phyloP scores from a whole-genome alignment of 208 protist species.

The Leishmania guyanensis region DNA sequence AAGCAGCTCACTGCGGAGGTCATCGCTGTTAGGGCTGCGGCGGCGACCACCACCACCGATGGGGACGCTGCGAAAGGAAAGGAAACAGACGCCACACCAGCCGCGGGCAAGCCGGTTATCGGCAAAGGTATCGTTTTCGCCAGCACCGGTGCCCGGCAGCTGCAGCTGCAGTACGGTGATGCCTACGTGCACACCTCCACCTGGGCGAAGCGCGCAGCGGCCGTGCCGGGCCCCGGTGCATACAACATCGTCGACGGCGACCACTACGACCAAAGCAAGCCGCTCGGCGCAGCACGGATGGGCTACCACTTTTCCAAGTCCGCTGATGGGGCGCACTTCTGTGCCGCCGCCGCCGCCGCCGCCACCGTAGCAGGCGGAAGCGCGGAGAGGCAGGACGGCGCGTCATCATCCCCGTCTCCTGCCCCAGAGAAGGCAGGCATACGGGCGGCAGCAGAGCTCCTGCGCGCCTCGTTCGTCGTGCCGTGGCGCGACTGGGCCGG shows the following conservation, averaged over 20 bases:
- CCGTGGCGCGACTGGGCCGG: conserved; percentile 36
- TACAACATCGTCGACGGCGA: conserved; percentile 35
- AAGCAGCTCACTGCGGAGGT: neutral
- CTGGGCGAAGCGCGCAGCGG: conserved; percentile 22
- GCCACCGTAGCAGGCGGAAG: neutral
- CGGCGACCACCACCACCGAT: neutral
- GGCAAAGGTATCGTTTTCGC: conserved; percentile 23
- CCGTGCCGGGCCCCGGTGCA: conserved; percentile 36
- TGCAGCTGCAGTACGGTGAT: conserved; percentile 26
- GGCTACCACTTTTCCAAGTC: conserved; percentile 29
- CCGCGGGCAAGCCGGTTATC: neutral
- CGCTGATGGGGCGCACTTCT: conserved; percentile 23
- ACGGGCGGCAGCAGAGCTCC: neutral
- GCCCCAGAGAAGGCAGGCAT: neutral
- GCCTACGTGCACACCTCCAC: conserved; percentile 20
- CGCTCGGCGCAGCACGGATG: conserved; percentile 11
- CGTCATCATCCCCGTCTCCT: neutral
- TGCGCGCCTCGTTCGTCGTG: conserved; percentile 10
- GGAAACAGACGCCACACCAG: neutral
- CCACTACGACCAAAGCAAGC: conserved; percentile 19
- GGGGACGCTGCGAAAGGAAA: neutral
- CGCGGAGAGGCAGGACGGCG: neutral
- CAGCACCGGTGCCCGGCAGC: conserved; percentile 26
- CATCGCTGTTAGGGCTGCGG: neutral
- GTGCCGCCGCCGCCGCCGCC: neutral